Evolutionary conservation across 2,329 filamentous ascomycete species (phyloP), one percentile per base, ranked within the genome.

Genomic region (Xylariaceae sp.): DNA sequence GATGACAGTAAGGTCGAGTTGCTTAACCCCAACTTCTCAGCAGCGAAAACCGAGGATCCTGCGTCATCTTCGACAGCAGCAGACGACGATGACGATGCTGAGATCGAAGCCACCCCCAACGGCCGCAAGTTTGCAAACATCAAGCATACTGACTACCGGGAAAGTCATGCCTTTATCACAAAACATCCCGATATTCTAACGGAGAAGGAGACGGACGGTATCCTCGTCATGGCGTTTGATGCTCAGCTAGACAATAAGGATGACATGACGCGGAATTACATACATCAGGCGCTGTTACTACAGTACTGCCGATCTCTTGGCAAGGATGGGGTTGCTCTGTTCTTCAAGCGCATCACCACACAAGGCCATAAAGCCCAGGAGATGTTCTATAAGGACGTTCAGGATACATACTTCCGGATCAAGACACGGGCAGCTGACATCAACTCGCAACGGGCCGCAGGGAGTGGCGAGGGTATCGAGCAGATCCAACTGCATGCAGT

Each of bases 401-500:
- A 89, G 60, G 83, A 84, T 32, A 97, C 91, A 3, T 96, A 94
- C 67, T 75, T 76, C 59, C 82, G 85, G 43, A 97, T 98, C 66
- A 83, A 82, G 59, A 83, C 75, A 21, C 82, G 93, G 38, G 83
- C 86, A 1, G 75, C 77, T 6, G 88, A 94, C 66, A 85, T 95
- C 53, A 67, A 75, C 44, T 67, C 69, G 16, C 70, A 81, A 67
- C 66, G 74, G 49, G 74, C 73, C 14, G 72, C 70, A 52, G 74
- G 66, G 33, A 68, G 71, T 29, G 74, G 73, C 33, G 79, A 79
- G 52, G 88, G 85, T 17, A 86, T 95, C 8, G 93, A 98, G 71
- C 92, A 96, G 67, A 98, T 98, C 56, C 94, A 98, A 68, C 77
- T 98, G 37, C 93, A 98, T 64, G 92, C 93, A 12, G 91, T 98